A percentile compares a stretch with the other conserved stretches of the same genome.
Conservation (phyloP, 805 yeast species). For the Ogataea philodendri region DNA sequence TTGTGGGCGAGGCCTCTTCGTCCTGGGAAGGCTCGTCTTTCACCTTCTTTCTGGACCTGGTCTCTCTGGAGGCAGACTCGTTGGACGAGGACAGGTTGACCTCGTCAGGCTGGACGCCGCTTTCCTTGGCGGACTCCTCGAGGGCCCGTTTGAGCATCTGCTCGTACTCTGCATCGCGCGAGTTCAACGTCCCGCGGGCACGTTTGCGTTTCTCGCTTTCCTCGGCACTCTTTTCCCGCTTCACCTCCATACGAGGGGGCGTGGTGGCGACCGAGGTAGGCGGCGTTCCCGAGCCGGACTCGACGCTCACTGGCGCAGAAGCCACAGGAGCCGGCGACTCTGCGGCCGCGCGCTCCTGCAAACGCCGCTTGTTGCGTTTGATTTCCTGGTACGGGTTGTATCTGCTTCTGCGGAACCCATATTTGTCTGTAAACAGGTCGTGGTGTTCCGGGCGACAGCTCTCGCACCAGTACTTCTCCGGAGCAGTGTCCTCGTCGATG, state of each 20-base stretch:
- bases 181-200: slow-evolving; percentile 25
- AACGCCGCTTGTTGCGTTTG: slow-evolving; percentile 26
- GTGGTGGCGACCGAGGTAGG: slow-evolving; percentile 9
- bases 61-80: slow-evolving; percentile 26
- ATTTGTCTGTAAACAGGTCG: slow-evolving; percentile 44
- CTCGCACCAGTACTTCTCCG: slow-evolving; percentile 96
- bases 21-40: slow-evolving; percentile 25
- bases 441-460: slow-evolving; percentile 85
- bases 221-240: slow-evolving; percentile 15
- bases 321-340: slow-evolving; percentile 15
- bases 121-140: slow-evolving; percentile 55
- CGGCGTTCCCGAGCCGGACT: slow-evolving; percentile 11
- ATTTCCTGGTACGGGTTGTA: slow-evolving; percentile 44
- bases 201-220: slow-evolving; percentile 26
- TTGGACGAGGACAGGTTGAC: slow-evolving; percentile 34
- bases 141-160: slow-evolving; percentile 43
- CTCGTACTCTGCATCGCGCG: slow-evolving; percentile 37
- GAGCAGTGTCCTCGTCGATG: slow-evolving; percentile 67
- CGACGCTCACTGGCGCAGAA: slow-evolving; percentile 9
- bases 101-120: slow-evolving; percentile 39
- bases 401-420: slow-evolving; percentile 46
- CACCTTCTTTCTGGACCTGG: slow-evolving; percentile 27
- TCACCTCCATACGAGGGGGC: slow-evolving; percentile 16
- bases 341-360: slow-evolving; percentile 20
- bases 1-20: slow-evolving; percentile 14